phyloP scores from a whole-genome alignment of 202 grass and related monocot species.

The Setaria italica region DNA sequence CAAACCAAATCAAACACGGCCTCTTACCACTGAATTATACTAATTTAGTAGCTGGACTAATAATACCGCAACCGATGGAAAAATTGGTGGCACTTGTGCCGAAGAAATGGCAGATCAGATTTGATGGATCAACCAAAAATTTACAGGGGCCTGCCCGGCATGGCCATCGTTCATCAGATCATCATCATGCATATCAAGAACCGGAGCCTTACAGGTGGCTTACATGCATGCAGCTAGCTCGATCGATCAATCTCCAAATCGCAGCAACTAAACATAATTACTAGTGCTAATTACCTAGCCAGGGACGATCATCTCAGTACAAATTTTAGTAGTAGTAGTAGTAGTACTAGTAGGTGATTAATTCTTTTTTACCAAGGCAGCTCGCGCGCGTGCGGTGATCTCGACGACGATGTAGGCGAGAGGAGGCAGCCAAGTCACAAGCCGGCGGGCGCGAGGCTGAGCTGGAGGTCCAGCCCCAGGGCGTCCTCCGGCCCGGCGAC shows the following conservation, averaged over 20 bases:
- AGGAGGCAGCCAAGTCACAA: slow-evolving; percentile 37
- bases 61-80: background rate
- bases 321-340: slow-evolving; percentile 12
- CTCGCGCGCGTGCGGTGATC: slow-evolving; percentile 9
- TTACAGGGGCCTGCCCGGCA: slow-evolving; percentile 34
- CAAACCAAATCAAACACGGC: slow-evolving; percentile 46
- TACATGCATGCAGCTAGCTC: slow-evolving; percentile 42
- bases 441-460: slow-evolving; percentile 80
- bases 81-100: background rate
- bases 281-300: slow-evolving; percentile 57
- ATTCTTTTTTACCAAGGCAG: slow-evolving; percentile 46
- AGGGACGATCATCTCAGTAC: slow-evolving; percentile 42
- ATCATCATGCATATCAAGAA: slow-evolving; percentile 48
- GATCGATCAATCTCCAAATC: slow-evolving; percentile 34
- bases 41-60: background rate
- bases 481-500: slow-evolving; percentile 53
- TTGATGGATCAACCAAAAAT: slow-evolving; percentile 50
- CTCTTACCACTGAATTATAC: background rate
- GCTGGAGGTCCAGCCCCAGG: slow-evolving; percentile 84
- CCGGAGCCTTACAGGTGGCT: slow-evolving; percentile 46
- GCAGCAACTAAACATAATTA: slow-evolving; percentile 51
- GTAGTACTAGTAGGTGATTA: slow-evolving; percentile 39
- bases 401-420: background rate
- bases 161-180: slow-evolving; percentile 48
- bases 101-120: slow-evolving; percentile 19